Evolutionary conservation across 768 basidiomycete species (phyloP).

Genomic region (Russula earlei): DNA sequence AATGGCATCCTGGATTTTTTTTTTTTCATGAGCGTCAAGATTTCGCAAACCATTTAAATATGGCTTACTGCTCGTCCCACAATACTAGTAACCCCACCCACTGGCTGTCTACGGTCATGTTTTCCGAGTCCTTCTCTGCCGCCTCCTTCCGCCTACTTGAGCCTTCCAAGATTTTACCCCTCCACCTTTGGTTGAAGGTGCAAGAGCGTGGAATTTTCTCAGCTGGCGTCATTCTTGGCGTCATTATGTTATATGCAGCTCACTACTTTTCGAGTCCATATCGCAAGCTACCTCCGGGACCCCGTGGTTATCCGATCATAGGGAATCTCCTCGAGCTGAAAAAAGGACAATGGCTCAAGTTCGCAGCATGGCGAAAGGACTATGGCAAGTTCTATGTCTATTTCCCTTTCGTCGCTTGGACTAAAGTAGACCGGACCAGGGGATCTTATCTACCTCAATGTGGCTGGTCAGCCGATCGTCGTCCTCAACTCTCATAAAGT

Average conservation of each 20-base stretch:
- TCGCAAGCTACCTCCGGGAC: background rate
- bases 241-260: background rate
- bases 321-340: background rate
- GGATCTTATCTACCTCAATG: background rate
- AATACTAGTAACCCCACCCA: too few relatives aligned
- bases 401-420: background rate
- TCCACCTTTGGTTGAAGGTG: too few relatives aligned
- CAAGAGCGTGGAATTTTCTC: too few relatives aligned
- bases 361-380: background rate
- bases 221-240: background rate
- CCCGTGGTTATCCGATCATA: background rate
- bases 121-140: too few relatives aligned
- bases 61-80: too few relatives aligned
- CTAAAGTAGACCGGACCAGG: background rate
- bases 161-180: too few relatives aligned
- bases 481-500: background rate
- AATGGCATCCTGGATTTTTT: too few relatives aligned
- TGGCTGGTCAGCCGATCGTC: background rate
- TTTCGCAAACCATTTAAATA: too few relatives aligned
- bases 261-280: background rate
- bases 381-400: background rate
- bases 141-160: too few relatives aligned
- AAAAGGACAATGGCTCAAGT: background rate
- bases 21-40: too few relatives aligned
- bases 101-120: too few relatives aligned